These are phyloP conservation scores for Pseudisothecium myosuroides DNA, from an alignment of 225 moss, liverwort and hornwort species.

Conservation along the genomic window DNA sequence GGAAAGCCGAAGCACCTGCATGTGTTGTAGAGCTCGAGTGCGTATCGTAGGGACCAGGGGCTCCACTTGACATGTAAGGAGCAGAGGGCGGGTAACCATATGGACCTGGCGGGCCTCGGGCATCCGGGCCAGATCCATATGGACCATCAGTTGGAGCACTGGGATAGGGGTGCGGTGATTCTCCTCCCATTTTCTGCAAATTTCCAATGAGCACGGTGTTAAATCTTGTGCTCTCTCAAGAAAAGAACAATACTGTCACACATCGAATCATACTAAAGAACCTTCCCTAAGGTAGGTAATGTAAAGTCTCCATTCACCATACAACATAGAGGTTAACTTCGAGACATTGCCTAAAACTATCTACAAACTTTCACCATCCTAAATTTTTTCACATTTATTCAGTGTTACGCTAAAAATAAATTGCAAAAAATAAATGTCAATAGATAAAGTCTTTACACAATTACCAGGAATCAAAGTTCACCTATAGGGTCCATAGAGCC, in stretches of 20 bases:
- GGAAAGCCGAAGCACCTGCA: background rate
- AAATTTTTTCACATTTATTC: background rate
- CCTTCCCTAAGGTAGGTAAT: background rate
- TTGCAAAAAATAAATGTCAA: background rate
- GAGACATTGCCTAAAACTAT: background rate
- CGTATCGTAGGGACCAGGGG: conserved; percentile 5
- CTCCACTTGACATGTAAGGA: conserved; percentile 1
- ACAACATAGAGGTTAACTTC: background rate
- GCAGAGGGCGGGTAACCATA: conserved; percentile 18
- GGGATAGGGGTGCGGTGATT: background rate
- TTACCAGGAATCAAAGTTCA: background rate
- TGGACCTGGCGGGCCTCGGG: background rate
- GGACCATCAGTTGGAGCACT: background rate
- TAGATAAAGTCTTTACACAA: background rate
- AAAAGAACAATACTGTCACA: background rate
- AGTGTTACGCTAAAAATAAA: background rate
- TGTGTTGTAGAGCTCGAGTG: background rate
- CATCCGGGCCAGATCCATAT: background rate
- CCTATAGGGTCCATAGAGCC: background rate
- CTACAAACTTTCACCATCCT: background rate
- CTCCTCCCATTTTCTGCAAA: conserved; percentile 28
- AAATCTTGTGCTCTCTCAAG: background rate
- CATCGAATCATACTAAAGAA: background rate
- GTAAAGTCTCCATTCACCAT: background rate
- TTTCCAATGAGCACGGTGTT: background rate